These are phyloP conservation scores for Camellia sinensis DNA, from an alignment of 148 eudicot species.

Conservation along the genomic window DNA sequence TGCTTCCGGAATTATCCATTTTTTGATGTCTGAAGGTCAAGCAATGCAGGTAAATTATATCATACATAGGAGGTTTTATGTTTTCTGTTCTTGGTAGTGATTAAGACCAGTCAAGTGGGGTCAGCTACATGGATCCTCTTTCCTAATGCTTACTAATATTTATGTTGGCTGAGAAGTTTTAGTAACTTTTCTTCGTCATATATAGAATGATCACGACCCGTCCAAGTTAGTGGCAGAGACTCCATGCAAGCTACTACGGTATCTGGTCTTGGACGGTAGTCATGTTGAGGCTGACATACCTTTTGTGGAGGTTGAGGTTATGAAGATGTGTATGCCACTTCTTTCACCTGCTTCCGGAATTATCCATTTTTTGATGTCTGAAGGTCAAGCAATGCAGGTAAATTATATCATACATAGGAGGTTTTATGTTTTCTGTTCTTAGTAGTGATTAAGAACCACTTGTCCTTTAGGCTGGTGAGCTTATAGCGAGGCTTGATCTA, in stretches of 20 bases:
- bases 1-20: conserved; percentile 79
- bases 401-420: neutral
- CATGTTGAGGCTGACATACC: conserved; percentile 97
- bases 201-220: conserved; percentile 97
- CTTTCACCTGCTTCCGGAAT: conserved; percentile 95
- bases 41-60: conserved; percentile 82
- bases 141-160: conserved; percentile 8
- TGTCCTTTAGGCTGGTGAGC: conserved; percentile 83
- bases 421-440: neutral
- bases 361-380: conserved; percentile 78
- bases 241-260: conserved; percentile 94
- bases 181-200: conserved; percentile 14
- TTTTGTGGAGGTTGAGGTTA: conserved; percentile 97
- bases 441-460: conserved; percentile 3
- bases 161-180: conserved; percentile 17
- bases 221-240: conserved; percentile 97
- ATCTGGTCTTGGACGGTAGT: conserved; percentile 76
- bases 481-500: conserved; percentile 83
- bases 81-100: neutral
- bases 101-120: neutral
- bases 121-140: too few relatives aligned
- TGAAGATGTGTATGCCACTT: conserved; percentile 99
- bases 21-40: conserved; percentile 95
- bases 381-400: conserved; percentile 99
- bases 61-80: too few relatives aligned